A percentile compares a stretch with the other conserved stretches of the same genome.
Conservation (phyloP, 345 rosid genomes). For the Sonneratia caseolaris region DNA sequence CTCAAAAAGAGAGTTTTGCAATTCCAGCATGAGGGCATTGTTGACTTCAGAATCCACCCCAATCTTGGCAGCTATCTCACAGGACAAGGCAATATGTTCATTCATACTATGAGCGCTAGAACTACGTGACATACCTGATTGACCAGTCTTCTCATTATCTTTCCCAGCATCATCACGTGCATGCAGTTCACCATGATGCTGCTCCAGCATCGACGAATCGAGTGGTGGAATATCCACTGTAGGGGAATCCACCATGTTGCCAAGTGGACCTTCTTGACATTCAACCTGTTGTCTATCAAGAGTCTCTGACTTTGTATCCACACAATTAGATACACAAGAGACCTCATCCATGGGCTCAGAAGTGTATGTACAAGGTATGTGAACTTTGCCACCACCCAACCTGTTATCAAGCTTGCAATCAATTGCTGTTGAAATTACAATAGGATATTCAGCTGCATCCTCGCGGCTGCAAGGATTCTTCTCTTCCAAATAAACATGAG, state of each 20-base stretch:
- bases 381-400: not conserved
- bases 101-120: constrained; percentile 81
- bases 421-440: constrained; percentile 19
- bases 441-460: constrained; percentile 34
- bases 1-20: constrained; percentile 49
- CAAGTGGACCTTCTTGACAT: constrained; percentile 61
- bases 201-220: constrained; percentile 82
- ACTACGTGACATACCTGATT: constrained; percentile 59
- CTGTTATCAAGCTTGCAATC: constrained; percentile 7
- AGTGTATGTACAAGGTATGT: not conserved
- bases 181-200: constrained; percentile 44
- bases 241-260: constrained; percentile 88
- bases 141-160: constrained; percentile 40
- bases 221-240: constrained; percentile 49
- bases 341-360: constrained; percentile 97
- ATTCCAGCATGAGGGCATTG: constrained; percentile 37
- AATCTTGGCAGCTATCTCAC: constrained; percentile 32
- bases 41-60: constrained; percentile 27
- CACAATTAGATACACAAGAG: constrained; percentile 68
- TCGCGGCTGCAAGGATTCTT: constrained; percentile 41
- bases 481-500: constrained; percentile 53
- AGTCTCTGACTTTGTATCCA: constrained; percentile 37
- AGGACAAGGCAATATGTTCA: constrained; percentile 30
- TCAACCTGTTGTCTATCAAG: constrained; percentile 55
- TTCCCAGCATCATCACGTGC: constrained; percentile 46